phyloP scores from a whole-genome alignment of 1,284 basidiomycete species.

The Trametes sp. region DNA sequence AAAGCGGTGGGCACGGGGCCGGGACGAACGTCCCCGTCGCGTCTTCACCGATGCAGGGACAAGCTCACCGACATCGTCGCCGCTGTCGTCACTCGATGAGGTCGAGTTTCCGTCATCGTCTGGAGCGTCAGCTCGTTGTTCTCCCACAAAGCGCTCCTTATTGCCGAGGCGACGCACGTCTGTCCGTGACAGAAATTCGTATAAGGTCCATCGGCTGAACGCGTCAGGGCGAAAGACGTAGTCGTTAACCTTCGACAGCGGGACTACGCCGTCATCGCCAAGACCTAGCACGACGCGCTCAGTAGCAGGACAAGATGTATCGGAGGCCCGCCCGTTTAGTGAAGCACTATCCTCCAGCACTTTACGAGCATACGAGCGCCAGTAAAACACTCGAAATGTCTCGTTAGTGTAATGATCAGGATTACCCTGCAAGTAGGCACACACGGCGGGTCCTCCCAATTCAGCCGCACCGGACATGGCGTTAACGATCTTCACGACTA shows the following conservation, averaged over 20 bases:
- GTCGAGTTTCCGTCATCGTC: too few species aligned
- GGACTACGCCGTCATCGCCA: not conserved
- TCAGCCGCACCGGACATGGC: conserved; percentile 13
- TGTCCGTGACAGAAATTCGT: not conserved
- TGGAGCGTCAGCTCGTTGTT: too few species aligned
- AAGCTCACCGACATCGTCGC: too few species aligned
- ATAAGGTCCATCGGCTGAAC: not conserved
- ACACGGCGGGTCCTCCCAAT: conserved; percentile 22
- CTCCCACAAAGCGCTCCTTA: conserved; percentile 12
- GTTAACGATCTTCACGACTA: conserved; percentile 21
- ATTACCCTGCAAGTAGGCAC: conserved; percentile 15
- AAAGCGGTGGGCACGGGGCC: not conserved
- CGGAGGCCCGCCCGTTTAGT: too few species aligned
- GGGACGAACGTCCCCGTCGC: too few species aligned
- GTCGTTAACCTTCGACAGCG: not conserved
- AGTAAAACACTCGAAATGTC: conserved; percentile 19
- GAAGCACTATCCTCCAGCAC: not conserved
- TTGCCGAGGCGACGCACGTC: conserved; percentile 36
- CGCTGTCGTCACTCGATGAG: too few species aligned
- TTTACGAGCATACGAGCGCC: conserved; percentile 13
- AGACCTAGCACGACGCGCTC: not conserved
- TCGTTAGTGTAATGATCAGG: conserved; percentile 27
- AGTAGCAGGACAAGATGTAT: too few species aligned
- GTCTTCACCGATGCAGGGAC: too few species aligned
- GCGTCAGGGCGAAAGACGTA: not conserved